Conservation (phyloP, 257 asterid species). For the Leonotis leonurus region DNA sequence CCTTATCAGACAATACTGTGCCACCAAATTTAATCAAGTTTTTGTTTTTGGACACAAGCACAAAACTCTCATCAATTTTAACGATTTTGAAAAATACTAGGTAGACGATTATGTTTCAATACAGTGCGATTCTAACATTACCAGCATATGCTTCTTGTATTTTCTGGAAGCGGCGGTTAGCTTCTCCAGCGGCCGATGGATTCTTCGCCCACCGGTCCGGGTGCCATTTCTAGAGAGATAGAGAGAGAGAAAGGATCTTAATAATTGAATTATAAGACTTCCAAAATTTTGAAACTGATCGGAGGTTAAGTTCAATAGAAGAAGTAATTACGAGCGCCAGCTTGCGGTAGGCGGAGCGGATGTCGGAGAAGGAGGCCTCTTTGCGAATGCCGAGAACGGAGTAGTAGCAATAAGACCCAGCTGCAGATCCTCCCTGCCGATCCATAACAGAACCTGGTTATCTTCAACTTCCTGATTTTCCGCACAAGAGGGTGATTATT, state of each 20-base stretch:
- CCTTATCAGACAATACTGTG: constrained; percentile 74
- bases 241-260: background rate
- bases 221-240: constrained; percentile 53
- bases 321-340: constrained; percentile 52
- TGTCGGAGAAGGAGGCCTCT: constrained; percentile 73
- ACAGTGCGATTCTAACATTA: background rate
- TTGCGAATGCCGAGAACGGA: constrained; percentile 67
- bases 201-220: constrained; percentile 71
- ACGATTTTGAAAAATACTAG: background rate
- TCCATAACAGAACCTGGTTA: constrained; percentile 30
- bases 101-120: background rate
- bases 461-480: background rate
- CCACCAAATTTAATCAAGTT: constrained; percentile 11
- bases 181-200: constrained; percentile 65
- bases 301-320: background rate
- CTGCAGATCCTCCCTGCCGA: constrained; percentile 51
- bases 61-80: background rate
- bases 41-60: too few relatives aligned
- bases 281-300: background rate
- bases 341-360: constrained; percentile 85
- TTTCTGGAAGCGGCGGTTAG: constrained; percentile 65
- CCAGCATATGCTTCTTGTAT: constrained; percentile 78
- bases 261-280: background rate
- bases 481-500: background rate
- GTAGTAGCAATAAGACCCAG: constrained; percentile 55